Base-by-base conservation (phyloP, 371 early-diverging fungal genomes). In the Zopfochytrium polystomum region DNA sequence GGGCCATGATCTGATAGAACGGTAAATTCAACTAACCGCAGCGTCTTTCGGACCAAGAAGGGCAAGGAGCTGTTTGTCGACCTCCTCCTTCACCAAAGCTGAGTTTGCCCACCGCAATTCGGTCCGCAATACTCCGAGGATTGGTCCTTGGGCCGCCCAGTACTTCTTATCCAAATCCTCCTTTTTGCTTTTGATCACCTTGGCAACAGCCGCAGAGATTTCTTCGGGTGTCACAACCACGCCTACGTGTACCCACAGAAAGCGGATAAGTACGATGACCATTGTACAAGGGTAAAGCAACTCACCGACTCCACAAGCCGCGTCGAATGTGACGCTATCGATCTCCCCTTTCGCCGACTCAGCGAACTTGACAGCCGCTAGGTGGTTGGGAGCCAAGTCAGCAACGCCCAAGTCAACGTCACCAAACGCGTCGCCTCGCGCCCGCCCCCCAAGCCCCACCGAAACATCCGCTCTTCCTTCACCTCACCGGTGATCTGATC, bases 31-130 rank as follows among this genome's bases (percentile, higher is more conserved):
- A n/a, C 25, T 38, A 25, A 18, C 56, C 35, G 59, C 86, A 73
- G 94, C 96, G 70, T 96, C 96, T 74, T 93, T 94, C 60, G 95
- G 95, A 20, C 98, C 98, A 42, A 96, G 75, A 7, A 87, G 62
- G n/a, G 84, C 86, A 30, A 87, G 73, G 42, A 91, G 79, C 79
- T 90, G 88, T 22, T 81, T 83, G 52, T 97, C 98, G 4, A 96
- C 74, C 69, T 85, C 88, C 55, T 82, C 80, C 79, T 97, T 97
- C 38, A 96, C 85, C 31, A 78, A 75, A 58, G 82, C 85, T 54
- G 91, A 83, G 61, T 91, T 88, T 25, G 96, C 98, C 98, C 98
- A 97, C 60, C 84, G 83, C 52, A 96, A 78, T 42, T 76, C 79
- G 9, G 81, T 83, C 62, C 87, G 86, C 30, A 88, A 77, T 18